Conservation (phyloP, 2,329 filamentous ascomycete species). For the Trichoderma breve region DNA sequence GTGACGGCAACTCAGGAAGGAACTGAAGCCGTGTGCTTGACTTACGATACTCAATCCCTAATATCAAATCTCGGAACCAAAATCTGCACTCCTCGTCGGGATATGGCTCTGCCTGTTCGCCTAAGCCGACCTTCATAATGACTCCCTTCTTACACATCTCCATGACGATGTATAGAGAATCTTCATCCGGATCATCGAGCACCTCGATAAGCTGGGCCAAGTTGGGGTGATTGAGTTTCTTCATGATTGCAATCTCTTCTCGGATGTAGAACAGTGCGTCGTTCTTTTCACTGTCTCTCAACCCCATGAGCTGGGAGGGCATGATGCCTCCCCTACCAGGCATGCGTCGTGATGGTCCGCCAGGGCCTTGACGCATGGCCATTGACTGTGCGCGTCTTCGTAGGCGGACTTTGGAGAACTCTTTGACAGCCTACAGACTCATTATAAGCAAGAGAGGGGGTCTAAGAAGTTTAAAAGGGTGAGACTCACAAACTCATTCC, state of each 20-base stretch:
- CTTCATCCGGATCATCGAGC: slow-evolving; percentile 89
- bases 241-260: slow-evolving; percentile 98
- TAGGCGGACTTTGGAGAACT: slow-evolving; percentile 91
- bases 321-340: slow-evolving; percentile 27
- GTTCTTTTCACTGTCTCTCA: slow-evolving; percentile 55
- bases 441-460: not conserved
- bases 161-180: slow-evolving; percentile 96
- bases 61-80: slow-evolving; percentile 92
- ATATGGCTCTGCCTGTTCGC: slow-evolving; percentile 79
- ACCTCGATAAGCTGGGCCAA: slow-evolving; percentile 93
- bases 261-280: slow-evolving; percentile 82
- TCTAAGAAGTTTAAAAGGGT: not conserved
- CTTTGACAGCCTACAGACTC: slow-evolving; percentile 76
- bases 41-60: slow-evolving; percentile 89
- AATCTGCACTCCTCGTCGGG: slow-evolving; percentile 75
- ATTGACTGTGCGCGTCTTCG: slow-evolving; percentile 89
- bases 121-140: slow-evolving; percentile 92
- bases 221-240: slow-evolving; percentile 93
- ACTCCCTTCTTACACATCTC: slow-evolving; percentile 99
- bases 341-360: slow-evolving; percentile 33
- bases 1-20: too few species aligned
- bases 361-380: slow-evolving; percentile 60
- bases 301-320: slow-evolving; percentile 24
- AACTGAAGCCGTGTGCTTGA: not conserved
- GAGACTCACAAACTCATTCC: slow-evolving; percentile 79